These are phyloP conservation scores for Urostyla sp. DNA, from an alignment of 73 alveolate species.

Conservation along the genomic window DNA sequence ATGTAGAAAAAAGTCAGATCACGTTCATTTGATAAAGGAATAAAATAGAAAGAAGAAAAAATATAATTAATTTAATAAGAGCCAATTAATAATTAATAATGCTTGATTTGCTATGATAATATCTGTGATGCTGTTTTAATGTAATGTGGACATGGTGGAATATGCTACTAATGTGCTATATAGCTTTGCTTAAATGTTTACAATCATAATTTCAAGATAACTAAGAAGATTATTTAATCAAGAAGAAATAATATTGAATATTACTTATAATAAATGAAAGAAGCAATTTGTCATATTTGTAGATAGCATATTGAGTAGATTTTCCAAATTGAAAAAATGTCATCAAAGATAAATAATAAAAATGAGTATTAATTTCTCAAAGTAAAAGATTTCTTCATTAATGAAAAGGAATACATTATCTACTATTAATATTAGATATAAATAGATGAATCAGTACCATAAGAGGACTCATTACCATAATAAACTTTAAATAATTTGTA, in stretches of 20 bases:
- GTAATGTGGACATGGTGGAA: constrained; percentile 83
- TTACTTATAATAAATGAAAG: constrained; percentile 6
- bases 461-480: constrained; percentile 7
- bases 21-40: neutral
- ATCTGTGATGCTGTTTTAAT: constrained; percentile 65
- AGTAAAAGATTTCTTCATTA: constrained; percentile 39
- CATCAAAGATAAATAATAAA: neutral
- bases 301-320: constrained; percentile 32
- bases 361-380: constrained; percentile 3
- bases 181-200: constrained; percentile 36
- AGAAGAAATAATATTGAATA: neutral
- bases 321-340: constrained; percentile 3
- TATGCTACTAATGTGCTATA: constrained; percentile 62
- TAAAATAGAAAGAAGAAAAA: neutral
- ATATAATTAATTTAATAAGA: neutral
- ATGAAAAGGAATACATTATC: constrained; percentile 50
- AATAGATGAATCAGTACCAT: neutral
- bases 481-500: neutral
- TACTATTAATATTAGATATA: constrained; percentile 24
- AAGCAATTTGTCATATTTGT: constrained; percentile 45
- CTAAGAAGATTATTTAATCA: neutral
- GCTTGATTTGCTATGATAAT: constrained; percentile 70
- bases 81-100: neutral
- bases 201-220: constrained; percentile 30
- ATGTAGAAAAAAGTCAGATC: neutral